Evolutionary conservation across 192 early-diverging fungal species (phyloP), one percentile per base, ranked within the genome.

Genomic region (Podila epigama): DNA sequence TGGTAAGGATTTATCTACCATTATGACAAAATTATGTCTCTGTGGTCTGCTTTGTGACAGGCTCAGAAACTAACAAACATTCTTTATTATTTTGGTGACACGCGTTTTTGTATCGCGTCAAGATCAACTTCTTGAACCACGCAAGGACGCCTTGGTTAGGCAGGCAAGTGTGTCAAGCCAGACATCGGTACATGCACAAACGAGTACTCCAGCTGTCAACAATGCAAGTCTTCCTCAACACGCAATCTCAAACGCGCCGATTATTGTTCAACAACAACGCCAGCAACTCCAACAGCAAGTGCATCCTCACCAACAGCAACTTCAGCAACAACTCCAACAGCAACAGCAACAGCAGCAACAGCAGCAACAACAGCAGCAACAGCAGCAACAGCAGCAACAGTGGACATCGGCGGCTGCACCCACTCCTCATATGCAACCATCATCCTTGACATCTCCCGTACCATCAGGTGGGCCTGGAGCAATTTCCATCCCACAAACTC

Each of bases 51-150:
- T 60, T 0, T 7, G 0, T 27, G 58, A 31, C 7, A 22, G 1
- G 20, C 27, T 52, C 51, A 35, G 28, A 37, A 53, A 1, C 4
- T 27, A 42, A 3, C 32, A 2, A 39, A 36, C 32, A 34, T 50
- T 32, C 42, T 41, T 58, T 32, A 34, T 35, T 39, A 39, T 31
- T 48, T 32, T 32, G 35, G 54, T 13, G 36, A 53, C 22, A n/a
- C n/a, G n/a, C n/a, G n/a, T n/a, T n/a, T n/a, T n/a, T n/a, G n/a
- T n/a, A n/a, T n/a, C n/a, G n/a, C n/a, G n/a, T n/a, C n/a, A n/a
- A 81, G 67, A 71, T 44, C 63, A 63, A 52, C 64, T 81, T 1
- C 56, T 73, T 18, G 60, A 71, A 31, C 60, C 66, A 9, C 42
- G 62, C 29, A 39, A 54, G 36, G 41, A n/a, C 51, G 40, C 44